These are phyloP conservation scores for Rutstroemia sp. DNA, from an alignment of 2,329 filamentous ascomycete genomes.

Conservation along the genomic window DNA sequence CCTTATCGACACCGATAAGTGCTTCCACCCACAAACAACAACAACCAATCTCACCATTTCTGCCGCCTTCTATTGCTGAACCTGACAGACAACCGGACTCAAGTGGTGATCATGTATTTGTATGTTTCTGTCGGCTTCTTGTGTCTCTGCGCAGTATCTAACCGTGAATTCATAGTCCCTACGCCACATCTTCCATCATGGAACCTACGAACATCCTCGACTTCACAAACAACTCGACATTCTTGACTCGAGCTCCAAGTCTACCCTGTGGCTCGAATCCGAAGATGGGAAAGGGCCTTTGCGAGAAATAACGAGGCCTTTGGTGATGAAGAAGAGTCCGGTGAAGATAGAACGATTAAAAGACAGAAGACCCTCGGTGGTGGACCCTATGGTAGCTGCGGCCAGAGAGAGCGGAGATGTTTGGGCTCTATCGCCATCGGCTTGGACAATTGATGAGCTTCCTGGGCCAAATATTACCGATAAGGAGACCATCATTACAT, in stretches of 20 bases:
- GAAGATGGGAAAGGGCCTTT: conserved; percentile 44
- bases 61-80: conserved; percentile 26
- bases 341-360: conserved; percentile 72
- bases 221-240: conserved; percentile 75
- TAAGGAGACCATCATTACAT: conserved; percentile 72
- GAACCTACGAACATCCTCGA: conserved; percentile 67
- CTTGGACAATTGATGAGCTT: conserved; percentile 75
- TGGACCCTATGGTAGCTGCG: conserved; percentile 71
- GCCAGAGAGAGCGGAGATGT: conserved; percentile 62
- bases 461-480: conserved; percentile 76
- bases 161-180: conserved; percentile 43
- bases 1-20: conserved; percentile 42
- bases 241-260: conserved; percentile 33
- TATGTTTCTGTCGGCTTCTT: conserved; percentile 24
- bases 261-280: conserved; percentile 54
- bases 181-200: conserved; percentile 89
- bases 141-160: conserved; percentile 5
- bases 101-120: conserved; percentile 45
- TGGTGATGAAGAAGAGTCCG: conserved; percentile 56
- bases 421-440: conserved; percentile 60
- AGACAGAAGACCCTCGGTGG: conserved; percentile 66
- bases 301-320: conserved; percentile 41
- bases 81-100: conserved; percentile 41
- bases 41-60: conserved; percentile 31
- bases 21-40: conserved; percentile 35